Percentiles rank a stretch among this genome's conserved stretches.
Evolutionary conservation across 192 early-diverging fungal species (phyloP).

Genomic region (Cladochytrium replicatum): DNA sequence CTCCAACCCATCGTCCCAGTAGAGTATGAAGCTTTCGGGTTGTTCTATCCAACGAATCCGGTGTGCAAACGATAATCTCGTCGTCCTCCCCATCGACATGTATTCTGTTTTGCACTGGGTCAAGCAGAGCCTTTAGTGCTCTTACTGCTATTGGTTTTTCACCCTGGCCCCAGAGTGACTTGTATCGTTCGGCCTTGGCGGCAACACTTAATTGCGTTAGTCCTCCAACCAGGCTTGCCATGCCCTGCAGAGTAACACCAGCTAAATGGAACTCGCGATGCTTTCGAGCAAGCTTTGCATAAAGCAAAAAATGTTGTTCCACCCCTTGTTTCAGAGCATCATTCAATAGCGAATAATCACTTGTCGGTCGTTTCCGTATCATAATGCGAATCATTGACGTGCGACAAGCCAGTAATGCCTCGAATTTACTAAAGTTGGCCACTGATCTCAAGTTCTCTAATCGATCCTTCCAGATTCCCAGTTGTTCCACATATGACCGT

Average conservation of each 20-base stretch:
- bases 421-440: constrained; percentile 16
- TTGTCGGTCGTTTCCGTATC: not conserved
- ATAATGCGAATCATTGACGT: constrained; percentile 8
- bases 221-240: constrained; percentile 3
- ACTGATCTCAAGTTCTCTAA: too few species aligned
- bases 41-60: not conserved
- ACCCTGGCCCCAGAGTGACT: constrained; percentile 25
- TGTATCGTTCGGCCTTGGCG: constrained; percentile 3
- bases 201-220: constrained; percentile 4
- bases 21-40: constrained; percentile 11
- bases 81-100: too few species aligned
- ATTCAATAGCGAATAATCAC: not conserved
- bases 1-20: constrained; percentile 26
- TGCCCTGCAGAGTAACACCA: constrained; percentile 7
- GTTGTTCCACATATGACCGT: too few species aligned
- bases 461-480: too few species aligned
- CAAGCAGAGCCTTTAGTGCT: constrained; percentile 16
- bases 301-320: constrained; percentile 15
- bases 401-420: constrained; percentile 17
- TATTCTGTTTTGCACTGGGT: too few species aligned
- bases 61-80: not conserved
- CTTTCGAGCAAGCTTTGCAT: constrained; percentile 18
- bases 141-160: constrained; percentile 19
- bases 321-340: constrained; percentile 1
- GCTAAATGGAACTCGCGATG: constrained; percentile 18